Base-by-base conservation (phyloP, 2,329 filamentous ascomycete genomes). In the Botrytis medusae region DNA sequence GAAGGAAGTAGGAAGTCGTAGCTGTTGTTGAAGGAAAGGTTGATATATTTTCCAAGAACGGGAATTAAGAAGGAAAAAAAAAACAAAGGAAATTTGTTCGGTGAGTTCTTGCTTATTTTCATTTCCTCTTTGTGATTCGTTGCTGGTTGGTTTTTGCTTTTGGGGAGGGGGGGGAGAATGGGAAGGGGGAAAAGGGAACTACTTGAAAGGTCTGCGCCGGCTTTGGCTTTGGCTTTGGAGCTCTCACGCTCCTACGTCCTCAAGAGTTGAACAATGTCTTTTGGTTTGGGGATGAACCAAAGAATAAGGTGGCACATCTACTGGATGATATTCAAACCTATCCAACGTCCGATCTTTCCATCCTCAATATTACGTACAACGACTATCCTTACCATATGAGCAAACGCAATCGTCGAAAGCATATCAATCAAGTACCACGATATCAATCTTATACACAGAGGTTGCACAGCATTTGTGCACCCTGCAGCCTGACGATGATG, bases 391-490 rank as follows among this genome's bases (percentile, higher is more conserved):
- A 60, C 42, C 34, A 71, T 67, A 48, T 64, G 57, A 72, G n/a
- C 64, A 61, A 62, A 25, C 59, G 32, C 67, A 68, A 37, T 68
- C 37, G 68, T 37, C 65, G 34, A 59, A 29, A 48, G n/a, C 32
- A 54, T 32, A 46, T 72, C 60, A 40, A 71, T 22, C 29, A 42
- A 65, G 59, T 42, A 72, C 46, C 74, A 67, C 64, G 46, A 69
- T n/a, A 62, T 69, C 64, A 44, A 74, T 71, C 59, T 72, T 72
- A 71, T 69, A 20, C 46, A 44, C 67, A 72, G 46, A 61, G 76
- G 78, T 80, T 71, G 75, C 71, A 80, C 79, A 77, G 78, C 74
- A 78, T 78, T 76, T 74, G 79, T 80, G 78, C 77, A 78, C 77
- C 75, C 79, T 80, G 79, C 79, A 79, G 78, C 78, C 78, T 77